phyloP scores from a whole-genome alignment of 371 early-diverging fungal genomes.

The Cokeromyces recurvatus region DNA sequence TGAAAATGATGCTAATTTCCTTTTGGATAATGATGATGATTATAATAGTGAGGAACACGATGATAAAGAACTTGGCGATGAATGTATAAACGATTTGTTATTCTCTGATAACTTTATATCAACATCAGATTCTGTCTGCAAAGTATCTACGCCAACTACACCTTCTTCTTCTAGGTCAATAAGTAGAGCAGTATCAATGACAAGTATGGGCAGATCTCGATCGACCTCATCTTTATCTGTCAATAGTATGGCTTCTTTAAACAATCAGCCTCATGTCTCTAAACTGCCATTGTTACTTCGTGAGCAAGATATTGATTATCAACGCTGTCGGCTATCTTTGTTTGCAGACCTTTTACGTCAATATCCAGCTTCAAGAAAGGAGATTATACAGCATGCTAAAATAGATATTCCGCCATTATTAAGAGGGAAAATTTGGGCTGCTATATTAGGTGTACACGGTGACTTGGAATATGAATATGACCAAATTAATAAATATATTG shows the following conservation, averaged over 20 bases:
- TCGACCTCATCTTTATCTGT: slow-evolving; percentile 31
- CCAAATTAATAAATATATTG: slow-evolving; percentile 54
- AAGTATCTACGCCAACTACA: slow-evolving; percentile 21
- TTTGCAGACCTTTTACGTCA: slow-evolving; percentile 63
- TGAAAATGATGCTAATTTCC: slow-evolving; percentile 62
- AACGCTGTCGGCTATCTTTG: slow-evolving; percentile 55
- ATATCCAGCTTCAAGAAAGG: slow-evolving; percentile 64
- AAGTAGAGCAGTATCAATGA: slow-evolving; percentile 16
- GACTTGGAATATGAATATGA: slow-evolving; percentile 57
- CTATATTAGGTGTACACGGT: slow-evolving; percentile 64
- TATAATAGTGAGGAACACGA: slow-evolving; percentile 3
- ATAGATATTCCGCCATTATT: slow-evolving; percentile 72
- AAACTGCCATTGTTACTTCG: slow-evolving; percentile 53
- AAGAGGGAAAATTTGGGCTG: slow-evolving; percentile 77
- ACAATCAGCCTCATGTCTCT: slow-evolving; percentile 3
- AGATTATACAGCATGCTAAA: slow-evolving; percentile 66
- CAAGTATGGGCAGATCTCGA: slow-evolving; percentile 28
- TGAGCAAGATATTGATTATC: slow-evolving; percentile 70
- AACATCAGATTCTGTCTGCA: neutral
- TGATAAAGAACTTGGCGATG: slow-evolving; percentile 3
- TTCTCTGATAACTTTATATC: neutral
- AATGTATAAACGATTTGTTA: slow-evolving; percentile 20
- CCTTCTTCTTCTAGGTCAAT: slow-evolving; percentile 26
- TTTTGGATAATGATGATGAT: slow-evolving; percentile 25
- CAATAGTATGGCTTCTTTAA: slow-evolving; percentile 23